Base-by-base conservation (phyloP, 2,329 filamentous ascomycete genomes). In the Phyllosticta citribraziliensis region DNA sequence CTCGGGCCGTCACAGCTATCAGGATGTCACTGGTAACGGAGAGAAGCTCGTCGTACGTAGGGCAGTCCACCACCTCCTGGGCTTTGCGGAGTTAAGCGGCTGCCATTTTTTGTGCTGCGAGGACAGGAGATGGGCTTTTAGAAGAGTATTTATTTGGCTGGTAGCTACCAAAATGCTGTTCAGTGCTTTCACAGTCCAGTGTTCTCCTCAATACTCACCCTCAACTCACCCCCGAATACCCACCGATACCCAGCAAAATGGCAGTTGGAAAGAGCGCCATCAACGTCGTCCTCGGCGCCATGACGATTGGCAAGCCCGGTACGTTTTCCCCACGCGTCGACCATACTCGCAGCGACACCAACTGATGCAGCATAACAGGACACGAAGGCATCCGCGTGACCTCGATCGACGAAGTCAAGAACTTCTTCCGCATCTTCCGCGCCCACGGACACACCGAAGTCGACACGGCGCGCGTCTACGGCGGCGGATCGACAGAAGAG, bases 381-480 rank as follows among this genome's bases (percentile, higher is more conserved):
- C 54, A 62, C 52, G 66, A 67, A 61, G 57, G 62, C 57, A 65
- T 66, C 25, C 63, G 67, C 50, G 66, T 64, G n/a, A 64, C 65
- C 24, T 57, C 59, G 9, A 52, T 68, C 25, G n/a, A 61, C 8
- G 62, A 65, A 27, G 65, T 63, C 58, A 47, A 47, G 35, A 47
- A 47, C 35, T 47, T 76, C 47, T 66, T 76, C 11, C 58, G 65
- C 24, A 63, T 66, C 17, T 70, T 74, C 63, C 67, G 67, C 53
- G 57, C 63, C 1, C 67, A 74, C 63, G 65, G 67, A 11, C 67
- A 76, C 60, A 65, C 55, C 17, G 70, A 74, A 25, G 65, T 76
- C 55, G 74, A 76, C 62, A 76, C 73, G 0, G 71, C 74, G 5
- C 71, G 73, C 22, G 66, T 74, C 56, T 76, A 76, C 66, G 73